Evolutionary conservation across 1,284 basidiomycete species (phyloP), one percentile per base, ranked within the genome.

Genomic region (Sparassis latifolia): DNA sequence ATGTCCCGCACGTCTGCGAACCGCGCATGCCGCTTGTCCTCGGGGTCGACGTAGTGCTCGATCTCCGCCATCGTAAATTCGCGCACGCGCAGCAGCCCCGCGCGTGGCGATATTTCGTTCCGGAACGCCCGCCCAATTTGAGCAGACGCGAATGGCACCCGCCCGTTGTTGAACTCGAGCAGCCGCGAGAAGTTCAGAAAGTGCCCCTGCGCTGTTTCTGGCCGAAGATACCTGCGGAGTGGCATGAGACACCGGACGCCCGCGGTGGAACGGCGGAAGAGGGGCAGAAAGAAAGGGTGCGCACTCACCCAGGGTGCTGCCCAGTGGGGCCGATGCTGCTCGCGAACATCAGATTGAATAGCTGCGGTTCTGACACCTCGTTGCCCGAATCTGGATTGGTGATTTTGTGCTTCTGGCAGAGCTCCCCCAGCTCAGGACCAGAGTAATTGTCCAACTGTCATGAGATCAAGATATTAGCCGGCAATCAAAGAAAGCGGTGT

Each of bases 31-130:
- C 70, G 73, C 76, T 99, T 99, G 76, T 97, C 87, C 49, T 82
- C 78, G 5, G 96, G 97, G 74, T 99, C 96, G 60, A 99, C 96
- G 62, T 78, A 99, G 75, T 99, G 96, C 73, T 99, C 97, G 68
- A 99, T 97, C 75, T 99, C 97, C 49, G 94, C 97, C 96, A 99
- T 97, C 37, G 92, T 97, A 74, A 99, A 99, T 69, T 99, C 97
- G 58, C 96, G 89, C 41, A 99, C 97, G 58, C 97, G 93, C 47
- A 99, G 79, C 44, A 99, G 79, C 53, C 96, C 97, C 49, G 95
- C 92, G 52, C 92, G 88, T 30, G 97, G 97, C 4, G 93, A 95
- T 63, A 99, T 99, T 69, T 99, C 97, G 69, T 99, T 99, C 55
- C 97, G 84, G 84, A 99, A 99, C 33, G 90, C 86, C 58, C 91